Evolutionary conservation across 2,329 filamentous ascomycete species (phyloP).

Genomic region (Alternaria brassicae): DNA sequence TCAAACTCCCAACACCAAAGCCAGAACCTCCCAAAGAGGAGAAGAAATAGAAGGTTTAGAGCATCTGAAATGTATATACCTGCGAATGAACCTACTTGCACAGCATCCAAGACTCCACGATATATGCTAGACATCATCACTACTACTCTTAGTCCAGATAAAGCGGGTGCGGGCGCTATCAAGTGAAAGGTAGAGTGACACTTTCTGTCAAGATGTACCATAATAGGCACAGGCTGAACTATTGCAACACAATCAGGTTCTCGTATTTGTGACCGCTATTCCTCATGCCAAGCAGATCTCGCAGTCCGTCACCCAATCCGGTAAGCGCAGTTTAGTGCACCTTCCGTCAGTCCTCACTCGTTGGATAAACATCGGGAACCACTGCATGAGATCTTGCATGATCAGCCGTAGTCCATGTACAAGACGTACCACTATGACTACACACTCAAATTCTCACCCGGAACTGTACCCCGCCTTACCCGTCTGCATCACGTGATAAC

Average conservation of each 20-base stretch:
- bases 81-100: conserved; percentile 37
- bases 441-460: conserved; percentile 26
- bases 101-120: conserved; percentile 11
- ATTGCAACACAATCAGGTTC: neutral
- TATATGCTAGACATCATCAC: neutral
- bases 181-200: neutral
- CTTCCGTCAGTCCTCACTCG: neutral
- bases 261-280: neutral
- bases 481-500: conserved; percentile 12
- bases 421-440: neutral
- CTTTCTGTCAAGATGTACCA: neutral
- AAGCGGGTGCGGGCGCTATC: neutral
- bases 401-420: conserved; percentile 12
- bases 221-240: neutral
- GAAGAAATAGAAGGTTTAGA: conserved; percentile 74
- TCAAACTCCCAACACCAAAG: conserved; percentile 95
- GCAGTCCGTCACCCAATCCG: conserved; percentile 19
- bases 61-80: conserved; percentile 51
- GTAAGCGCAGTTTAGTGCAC: conserved; percentile 9
- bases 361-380: neutral
- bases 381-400: neutral
- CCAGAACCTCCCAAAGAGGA: conserved; percentile 86
- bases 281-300: conserved; percentile 21
- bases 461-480: conserved; percentile 35
- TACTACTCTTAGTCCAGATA: neutral